A percentile compares a stretch with the other conserved stretches of the same genome.
Evolutionary conservation across 768 basidiomycete species (phyloP).

Genomic region (Cyathus striatus): DNA sequence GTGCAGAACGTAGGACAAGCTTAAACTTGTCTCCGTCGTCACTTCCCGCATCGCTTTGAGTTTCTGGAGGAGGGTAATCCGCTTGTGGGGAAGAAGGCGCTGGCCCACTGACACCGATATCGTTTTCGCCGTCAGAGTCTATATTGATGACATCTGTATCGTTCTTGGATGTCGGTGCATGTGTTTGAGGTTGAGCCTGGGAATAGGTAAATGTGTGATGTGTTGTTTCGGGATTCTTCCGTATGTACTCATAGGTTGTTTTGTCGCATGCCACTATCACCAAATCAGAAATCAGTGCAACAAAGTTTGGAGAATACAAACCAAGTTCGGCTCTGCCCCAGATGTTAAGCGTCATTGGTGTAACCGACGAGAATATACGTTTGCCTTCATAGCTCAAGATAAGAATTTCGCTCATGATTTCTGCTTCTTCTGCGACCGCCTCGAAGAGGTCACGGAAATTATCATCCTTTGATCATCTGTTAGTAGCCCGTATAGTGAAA

Average conservation of each 20-base stretch:
- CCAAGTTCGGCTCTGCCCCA: slow-evolving; percentile 68
- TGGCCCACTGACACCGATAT: no score
- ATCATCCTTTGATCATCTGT: slow-evolving; percentile 41
- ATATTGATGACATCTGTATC: slow-evolving; percentile 11
- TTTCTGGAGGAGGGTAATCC: no score
- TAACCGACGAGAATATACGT: slow-evolving; percentile 65
- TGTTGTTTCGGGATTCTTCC: slow-evolving; percentile 18
- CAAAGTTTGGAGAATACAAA: slow-evolving; percentile 20
- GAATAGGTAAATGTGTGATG: slow-evolving; percentile 5
- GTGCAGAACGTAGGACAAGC: slow-evolving; percentile 55
- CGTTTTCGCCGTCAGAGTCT: slow-evolving; percentile 19
- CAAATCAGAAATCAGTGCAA: background rate
- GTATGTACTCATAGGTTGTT: slow-evolving; percentile 59
- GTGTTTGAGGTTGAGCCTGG: slow-evolving; percentile 1
- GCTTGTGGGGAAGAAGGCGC: no score
- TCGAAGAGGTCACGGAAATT: slow-evolving; percentile 63
- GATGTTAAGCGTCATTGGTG: slow-evolving; percentile 58
- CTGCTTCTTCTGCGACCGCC: slow-evolving; percentile 56
- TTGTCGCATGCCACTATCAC: slow-evolving; percentile 61
- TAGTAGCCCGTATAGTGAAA: background rate
- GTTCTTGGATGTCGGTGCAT: background rate
- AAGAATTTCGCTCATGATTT: slow-evolving; percentile 43
- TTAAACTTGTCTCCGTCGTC: slow-evolving; percentile 55
- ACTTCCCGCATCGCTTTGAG: no score
- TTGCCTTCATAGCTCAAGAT: slow-evolving; percentile 58